Conservation (phyloP, 2,329 filamentous ascomycete genomes). For the Blastomyces percursus region DNA sequence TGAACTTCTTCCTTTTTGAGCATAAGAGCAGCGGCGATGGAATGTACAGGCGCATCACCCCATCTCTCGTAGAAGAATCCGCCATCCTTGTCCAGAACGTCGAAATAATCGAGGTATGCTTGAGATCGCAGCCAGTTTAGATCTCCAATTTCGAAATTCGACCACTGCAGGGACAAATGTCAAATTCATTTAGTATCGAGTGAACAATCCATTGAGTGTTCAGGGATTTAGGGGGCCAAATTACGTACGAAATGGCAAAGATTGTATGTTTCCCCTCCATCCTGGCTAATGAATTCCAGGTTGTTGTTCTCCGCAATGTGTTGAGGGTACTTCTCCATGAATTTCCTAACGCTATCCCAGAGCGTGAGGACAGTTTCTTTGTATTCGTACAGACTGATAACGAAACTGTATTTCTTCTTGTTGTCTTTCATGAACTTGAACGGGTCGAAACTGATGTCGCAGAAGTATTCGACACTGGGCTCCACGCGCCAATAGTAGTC, state of each 20-base stretch:
- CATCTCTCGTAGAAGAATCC: constrained; percentile 99
- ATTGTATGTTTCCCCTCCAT: constrained; percentile 86
- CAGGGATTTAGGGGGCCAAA: not conserved
- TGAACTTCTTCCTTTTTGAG: constrained; percentile 89
- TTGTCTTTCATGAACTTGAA: constrained; percentile 96
- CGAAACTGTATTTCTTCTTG: constrained; percentile 97
- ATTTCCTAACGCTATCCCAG: constrained; percentile 92
- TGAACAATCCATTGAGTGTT: not conserved
- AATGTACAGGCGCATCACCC: constrained; percentile 96
- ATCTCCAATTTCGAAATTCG: constrained; percentile 95
- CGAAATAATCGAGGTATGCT: constrained; percentile 83
- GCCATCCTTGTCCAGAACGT: constrained; percentile 74
- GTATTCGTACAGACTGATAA: constrained; percentile 92
- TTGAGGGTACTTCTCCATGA: constrained; percentile 81
- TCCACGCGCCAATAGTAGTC: constrained; percentile 99
- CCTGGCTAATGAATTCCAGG: constrained; percentile 83
- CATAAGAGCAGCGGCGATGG: constrained; percentile 81
- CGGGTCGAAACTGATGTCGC: constrained; percentile 88
- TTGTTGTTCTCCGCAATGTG: constrained; percentile 76
- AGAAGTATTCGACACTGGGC: constrained; percentile 91
- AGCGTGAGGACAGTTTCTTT: constrained; percentile 90
- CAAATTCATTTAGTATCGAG: constrained; percentile 4
- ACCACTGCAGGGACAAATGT: constrained; percentile 56
- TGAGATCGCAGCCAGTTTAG: constrained; percentile 86
- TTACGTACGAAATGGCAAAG: constrained; percentile 83